Conservation (phyloP, 2,329 filamentous ascomycete species). For the Cladosporium oxysporum region DNA sequence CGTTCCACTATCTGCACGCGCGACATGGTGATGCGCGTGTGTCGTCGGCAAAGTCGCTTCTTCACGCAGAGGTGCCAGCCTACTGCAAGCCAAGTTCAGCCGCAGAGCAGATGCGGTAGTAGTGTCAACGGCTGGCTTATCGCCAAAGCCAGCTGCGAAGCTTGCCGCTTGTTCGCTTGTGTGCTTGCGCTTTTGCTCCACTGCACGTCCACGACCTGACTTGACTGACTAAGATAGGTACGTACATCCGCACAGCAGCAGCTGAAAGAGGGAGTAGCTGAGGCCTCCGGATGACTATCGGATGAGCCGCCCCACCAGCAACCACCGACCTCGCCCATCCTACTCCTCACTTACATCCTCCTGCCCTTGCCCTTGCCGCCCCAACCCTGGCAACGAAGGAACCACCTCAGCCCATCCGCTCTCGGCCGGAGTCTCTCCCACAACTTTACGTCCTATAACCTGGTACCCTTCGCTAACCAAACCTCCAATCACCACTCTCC, state of each 20-base stretch:
- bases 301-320: neutral
- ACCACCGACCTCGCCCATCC: neutral
- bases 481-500: neutral
- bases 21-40: neutral
- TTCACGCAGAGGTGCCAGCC: neutral
- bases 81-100: constrained; percentile 8
- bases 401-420: neutral
- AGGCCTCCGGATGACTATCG: neutral
- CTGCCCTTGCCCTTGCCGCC: neutral
- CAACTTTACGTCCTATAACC: neutral
- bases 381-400: neutral
- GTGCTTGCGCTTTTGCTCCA: neutral
- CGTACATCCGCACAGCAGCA: neutral
- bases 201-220: too few species aligned
- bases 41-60: neutral
- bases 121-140: neutral
- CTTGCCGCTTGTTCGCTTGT: neutral
- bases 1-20: neutral
- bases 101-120: neutral
- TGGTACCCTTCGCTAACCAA: neutral
- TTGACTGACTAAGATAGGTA: neutral
- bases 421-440: neutral
- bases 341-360: neutral
- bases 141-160: neutral
- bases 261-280: neutral